Percentiles rank a stretch among this genome's conserved stretches.
phyloP scores from a whole-genome alignment of 352 stramenopile species.

The Pseudoperonospora humuli region DNA sequence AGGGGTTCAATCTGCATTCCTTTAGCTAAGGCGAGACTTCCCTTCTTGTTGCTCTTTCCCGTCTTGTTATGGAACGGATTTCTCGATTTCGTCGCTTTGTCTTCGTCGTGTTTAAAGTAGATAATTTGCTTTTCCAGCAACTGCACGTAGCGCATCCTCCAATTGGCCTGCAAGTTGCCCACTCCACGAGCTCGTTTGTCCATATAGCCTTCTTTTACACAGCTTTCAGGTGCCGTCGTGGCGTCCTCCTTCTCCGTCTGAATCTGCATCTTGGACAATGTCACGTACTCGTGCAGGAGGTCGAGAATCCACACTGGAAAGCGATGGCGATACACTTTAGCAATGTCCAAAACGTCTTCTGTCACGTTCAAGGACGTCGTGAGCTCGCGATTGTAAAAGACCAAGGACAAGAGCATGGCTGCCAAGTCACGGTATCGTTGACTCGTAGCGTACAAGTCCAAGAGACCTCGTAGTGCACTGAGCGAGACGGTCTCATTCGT shows the following conservation, averaged over 20 bases:
- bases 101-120: conserved; percentile 63
- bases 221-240: conserved; percentile 30
- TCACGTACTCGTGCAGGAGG: conserved; percentile 48
- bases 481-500: conserved; percentile 43
- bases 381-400: conserved; percentile 37
- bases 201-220: conserved; percentile 29
- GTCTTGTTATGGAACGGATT: conserved; percentile 56
- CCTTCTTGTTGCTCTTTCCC: conserved; percentile 39
- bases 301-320: conserved; percentile 52
- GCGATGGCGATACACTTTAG: conserved; percentile 37
- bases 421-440: conserved; percentile 45
- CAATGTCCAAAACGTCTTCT: conserved; percentile 42
- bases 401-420: conserved; percentile 44
- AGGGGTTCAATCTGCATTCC: conserved; percentile 34
- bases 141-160: conserved; percentile 56
- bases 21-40: conserved; percentile 28
- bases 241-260: conserved; percentile 44
- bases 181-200: conserved; percentile 53
- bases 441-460: conserved; percentile 44
- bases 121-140: conserved; percentile 37
- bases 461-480: conserved; percentile 28
- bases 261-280: conserved; percentile 44
- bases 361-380: conserved; percentile 28
- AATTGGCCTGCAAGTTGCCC: conserved; percentile 58
- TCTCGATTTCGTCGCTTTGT: conserved; percentile 33